Evolutionary conservation across 176 grass and related monocot genomes (phyloP), one percentile per base, ranked within the genome.

Genomic region (Avena atlantica): DNA sequence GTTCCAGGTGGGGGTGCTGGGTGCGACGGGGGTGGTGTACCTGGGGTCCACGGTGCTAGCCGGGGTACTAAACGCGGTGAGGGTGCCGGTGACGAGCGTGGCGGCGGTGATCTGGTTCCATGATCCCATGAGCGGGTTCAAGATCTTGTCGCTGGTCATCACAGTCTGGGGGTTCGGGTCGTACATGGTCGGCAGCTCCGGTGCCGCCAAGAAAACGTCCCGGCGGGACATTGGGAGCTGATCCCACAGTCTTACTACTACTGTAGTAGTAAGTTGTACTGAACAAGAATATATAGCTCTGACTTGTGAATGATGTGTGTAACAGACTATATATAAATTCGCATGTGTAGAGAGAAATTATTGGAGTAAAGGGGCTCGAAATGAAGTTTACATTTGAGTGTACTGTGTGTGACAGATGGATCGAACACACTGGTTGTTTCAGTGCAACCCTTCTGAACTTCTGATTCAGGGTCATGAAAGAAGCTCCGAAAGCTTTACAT

Each of bases 61-160:
- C 1, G 96, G 96, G 24, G 93, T 98, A 60, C 83, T 98, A 12
- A 98, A 98, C 85, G 93, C 93, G 12, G 90, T 95, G 55, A 86
- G 96, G 93, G 93, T 95, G 51, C 96, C 96, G 0, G 51, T 98
- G 37, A 93, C 96, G 36, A 93, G 91, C 82, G 34, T 98, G 34
- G 96, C 93, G 1, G 93, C 96, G 9, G 96, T 93, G 15, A 81
- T 98, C 40, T 92, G 84, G 86, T 95, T 98, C 83, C 91, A 98
- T 63, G 93, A 98, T 40, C 91, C 91, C 19, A 98, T 95, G 93
- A 93, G 96, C 42, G 86, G 93, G 6, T 98, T 98, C 80, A 98
- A 95, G 88, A 98, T 98, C 50, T 60, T 98, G 48, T 93, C 96
- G 21, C 73, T 98, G 74, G 48, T 95, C 50, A 89, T 98, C 69